Conservation (phyloP, 768 basidiomycete species). For the Boletus rubropictus region DNA sequence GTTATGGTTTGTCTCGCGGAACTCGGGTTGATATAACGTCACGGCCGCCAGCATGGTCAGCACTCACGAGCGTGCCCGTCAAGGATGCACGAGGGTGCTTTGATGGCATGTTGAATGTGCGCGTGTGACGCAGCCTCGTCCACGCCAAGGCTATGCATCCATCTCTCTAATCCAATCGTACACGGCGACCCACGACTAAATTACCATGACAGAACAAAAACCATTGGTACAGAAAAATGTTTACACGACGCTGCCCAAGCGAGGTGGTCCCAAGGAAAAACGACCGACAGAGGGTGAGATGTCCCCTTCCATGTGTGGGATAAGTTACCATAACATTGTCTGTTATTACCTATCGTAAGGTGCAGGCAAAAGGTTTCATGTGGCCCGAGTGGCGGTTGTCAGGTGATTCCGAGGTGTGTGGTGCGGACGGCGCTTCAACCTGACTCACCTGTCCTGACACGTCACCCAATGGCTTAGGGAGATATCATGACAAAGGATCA, state of each 20-base stretch:
- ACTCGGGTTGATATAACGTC: constrained; percentile 8
- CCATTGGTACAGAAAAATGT: constrained; percentile 1
- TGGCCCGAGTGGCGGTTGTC: not conserved
- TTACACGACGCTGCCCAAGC: constrained; percentile 9
- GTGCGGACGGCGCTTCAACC: constrained; percentile 7
- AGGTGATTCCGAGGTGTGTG: constrained; percentile 2
- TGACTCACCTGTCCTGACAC: constrained; percentile 22
- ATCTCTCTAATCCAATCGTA: not conserved
- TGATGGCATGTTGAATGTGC: not conserved
- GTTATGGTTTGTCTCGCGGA: not conserved
- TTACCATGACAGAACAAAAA: constrained; percentile 14
- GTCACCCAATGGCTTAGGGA: constrained; percentile 2
- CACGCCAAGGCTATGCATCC: not conserved
- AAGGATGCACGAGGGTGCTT: not conserved
- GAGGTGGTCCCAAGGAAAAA: constrained; percentile 11
- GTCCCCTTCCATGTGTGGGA: constrained; percentile 6
- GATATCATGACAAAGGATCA: constrained; percentile 5
- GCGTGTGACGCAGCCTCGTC: not conserved
- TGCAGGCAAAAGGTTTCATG: constrained; percentile 9
- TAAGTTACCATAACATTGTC: constrained; percentile 16
- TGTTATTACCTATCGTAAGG: constrained; percentile 21
- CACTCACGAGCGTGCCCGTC: not conserved
- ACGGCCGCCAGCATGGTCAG: not conserved
- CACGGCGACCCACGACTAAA: not conserved
- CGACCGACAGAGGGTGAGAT: constrained; percentile 7